These are phyloP conservation scores for Mortierella sp. DNA, from an alignment of 371 early-diverging fungal species.

Conservation along the genomic window DNA sequence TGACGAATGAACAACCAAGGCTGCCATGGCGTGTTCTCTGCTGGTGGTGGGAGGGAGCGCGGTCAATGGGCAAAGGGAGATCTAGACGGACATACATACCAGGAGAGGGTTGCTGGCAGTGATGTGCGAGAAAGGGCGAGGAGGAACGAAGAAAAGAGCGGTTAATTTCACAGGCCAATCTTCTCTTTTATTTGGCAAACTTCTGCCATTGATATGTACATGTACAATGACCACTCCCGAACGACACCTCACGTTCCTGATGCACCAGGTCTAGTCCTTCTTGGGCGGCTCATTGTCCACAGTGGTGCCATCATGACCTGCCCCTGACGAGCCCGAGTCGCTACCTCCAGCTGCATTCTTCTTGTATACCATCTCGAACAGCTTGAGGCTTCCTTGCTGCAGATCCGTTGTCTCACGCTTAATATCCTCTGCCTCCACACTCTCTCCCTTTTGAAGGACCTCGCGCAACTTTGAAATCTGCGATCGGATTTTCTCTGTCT, in stretches of 20 bases:
- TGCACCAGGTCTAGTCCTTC: constrained; percentile 32
- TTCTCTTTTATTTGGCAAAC: no score
- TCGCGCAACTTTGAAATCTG: constrained; percentile 83
- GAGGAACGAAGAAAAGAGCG: no score
- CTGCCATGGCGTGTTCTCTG: background rate
- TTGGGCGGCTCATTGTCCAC: constrained; percentile 53
- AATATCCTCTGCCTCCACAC: constrained; percentile 72
- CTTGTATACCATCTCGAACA: constrained; percentile 98
- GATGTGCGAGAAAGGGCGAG: constrained; percentile 19
- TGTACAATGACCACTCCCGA: no score
- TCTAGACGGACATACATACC: constrained; percentile 19
- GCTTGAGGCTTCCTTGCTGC: constrained; percentile 89
- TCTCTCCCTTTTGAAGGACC: constrained; percentile 72
- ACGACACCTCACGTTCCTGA: background rate
- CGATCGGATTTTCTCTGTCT: constrained; percentile 83
- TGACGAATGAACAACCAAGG: no score
- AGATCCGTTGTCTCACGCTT: constrained; percentile 83
- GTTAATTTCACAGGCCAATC: no score
- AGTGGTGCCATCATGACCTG: constrained; percentile 33
- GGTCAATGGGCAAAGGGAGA: background rate
- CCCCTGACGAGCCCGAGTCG: constrained; percentile 17
- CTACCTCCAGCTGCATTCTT: constrained; percentile 57
- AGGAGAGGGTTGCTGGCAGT: constrained; percentile 19
- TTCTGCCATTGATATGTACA: no score
- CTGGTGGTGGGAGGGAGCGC: background rate